phyloP scores from a whole-genome alignment of 169 alveolate species.

The Plasmodium vinckei region DNA sequence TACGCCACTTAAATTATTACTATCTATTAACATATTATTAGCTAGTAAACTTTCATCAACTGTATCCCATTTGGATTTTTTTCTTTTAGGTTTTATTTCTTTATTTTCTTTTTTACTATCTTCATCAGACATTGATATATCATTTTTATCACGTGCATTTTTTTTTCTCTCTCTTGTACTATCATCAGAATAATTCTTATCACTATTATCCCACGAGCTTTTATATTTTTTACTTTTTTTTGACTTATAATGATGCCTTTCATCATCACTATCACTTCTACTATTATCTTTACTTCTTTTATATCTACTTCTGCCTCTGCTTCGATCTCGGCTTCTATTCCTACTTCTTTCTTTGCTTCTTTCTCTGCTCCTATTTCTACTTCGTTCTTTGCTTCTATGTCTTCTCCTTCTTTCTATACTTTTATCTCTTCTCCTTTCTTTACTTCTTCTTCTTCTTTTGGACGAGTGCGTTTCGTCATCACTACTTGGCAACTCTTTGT shows the following conservation, averaged over 20 bases:
- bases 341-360: slow-evolving; percentile 22
- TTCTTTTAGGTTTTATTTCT: slow-evolving; percentile 18
- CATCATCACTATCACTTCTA: slow-evolving; percentile 45
- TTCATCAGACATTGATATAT: slow-evolving; percentile 33
- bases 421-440: slow-evolving; percentile 21
- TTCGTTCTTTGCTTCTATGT: slow-evolving; percentile 25
- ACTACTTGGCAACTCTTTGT: slow-evolving; percentile 19
- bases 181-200: slow-evolving; percentile 30
- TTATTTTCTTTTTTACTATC: slow-evolving; percentile 17
- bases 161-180: slow-evolving; percentile 9
- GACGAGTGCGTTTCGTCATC: slow-evolving; percentile 28
- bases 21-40: slow-evolving; percentile 15
- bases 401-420: not conserved
- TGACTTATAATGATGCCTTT: slow-evolving; percentile 15
- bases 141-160: slow-evolving; percentile 27
- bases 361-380: not conserved
- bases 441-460: slow-evolving; percentile 27
- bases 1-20: slow-evolving; percentile 23
- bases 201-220: slow-evolving; percentile 38
- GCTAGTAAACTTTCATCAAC: slow-evolving; percentile 66
- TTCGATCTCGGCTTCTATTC: slow-evolving; percentile 8
- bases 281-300: slow-evolving; percentile 39
- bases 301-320: slow-evolving; percentile 32
- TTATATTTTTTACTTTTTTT: slow-evolving; percentile 32
- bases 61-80: slow-evolving; percentile 75